Conservation (phyloP, 345 rosid species). For the Geranium brycei region DNA sequence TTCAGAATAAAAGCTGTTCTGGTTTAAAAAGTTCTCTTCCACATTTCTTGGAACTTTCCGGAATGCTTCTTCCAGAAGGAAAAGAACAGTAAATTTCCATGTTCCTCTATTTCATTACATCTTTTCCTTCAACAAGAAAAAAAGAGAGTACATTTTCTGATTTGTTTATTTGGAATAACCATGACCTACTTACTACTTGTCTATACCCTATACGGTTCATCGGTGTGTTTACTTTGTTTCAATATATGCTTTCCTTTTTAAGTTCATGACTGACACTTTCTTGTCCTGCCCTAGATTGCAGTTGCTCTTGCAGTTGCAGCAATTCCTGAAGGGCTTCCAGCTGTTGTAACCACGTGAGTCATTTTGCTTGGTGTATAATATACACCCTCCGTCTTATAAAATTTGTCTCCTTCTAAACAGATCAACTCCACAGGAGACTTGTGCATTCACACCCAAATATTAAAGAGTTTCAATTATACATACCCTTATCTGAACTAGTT, state of each 20-base stretch:
- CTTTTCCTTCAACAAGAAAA: too few species aligned
- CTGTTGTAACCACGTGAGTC: constrained; percentile 97
- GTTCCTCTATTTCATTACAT: background rate
- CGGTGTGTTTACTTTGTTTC: background rate
- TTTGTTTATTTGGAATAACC: too few species aligned
- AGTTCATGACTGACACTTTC: background rate
- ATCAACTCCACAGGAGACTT: too few species aligned
- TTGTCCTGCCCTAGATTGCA: constrained; percentile 65
- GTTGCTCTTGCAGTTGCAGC: constrained; percentile 99
- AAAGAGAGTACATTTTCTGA: too few species aligned
- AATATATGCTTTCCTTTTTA: background rate
- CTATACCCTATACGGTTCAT: background rate
- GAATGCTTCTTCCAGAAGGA: background rate
- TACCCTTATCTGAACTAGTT: background rate
- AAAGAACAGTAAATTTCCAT: too few species aligned
- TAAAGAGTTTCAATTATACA: too few species aligned
- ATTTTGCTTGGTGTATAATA: constrained; percentile 7
- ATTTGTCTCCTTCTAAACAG: background rate
- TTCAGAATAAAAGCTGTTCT: background rate
- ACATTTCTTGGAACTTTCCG: background rate
- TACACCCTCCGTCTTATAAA: background rate
- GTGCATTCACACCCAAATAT: too few species aligned
- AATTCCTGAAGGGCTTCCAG: constrained; percentile 99
- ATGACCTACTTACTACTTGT: background rate
- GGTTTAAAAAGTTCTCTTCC: background rate